phyloP scores from a whole-genome alignment of 2,329 filamentous ascomycete genomes.

The Alternaria arborescens region DNA sequence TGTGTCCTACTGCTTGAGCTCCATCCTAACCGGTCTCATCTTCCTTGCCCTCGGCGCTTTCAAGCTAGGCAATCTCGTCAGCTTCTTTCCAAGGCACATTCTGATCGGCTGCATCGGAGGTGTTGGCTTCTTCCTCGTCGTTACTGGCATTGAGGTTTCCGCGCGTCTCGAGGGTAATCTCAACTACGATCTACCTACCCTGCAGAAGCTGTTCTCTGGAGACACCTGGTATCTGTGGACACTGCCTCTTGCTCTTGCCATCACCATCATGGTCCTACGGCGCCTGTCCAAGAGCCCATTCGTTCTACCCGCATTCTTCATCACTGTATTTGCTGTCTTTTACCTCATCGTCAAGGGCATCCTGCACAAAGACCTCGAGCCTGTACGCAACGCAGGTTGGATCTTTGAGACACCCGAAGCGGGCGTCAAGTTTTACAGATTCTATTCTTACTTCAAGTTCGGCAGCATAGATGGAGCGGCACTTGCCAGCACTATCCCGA shows the following conservation, averaged over 20 bases:
- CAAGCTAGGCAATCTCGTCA: constrained; percentile 88
- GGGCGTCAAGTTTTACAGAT: constrained; percentile 94
- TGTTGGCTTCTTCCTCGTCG: constrained; percentile 92
- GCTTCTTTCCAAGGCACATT: constrained; percentile 96
- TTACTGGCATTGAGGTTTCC: constrained; percentile 92
- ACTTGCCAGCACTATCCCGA: constrained; percentile 82
- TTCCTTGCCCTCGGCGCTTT: constrained; percentile 92
- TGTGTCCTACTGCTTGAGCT: constrained; percentile 87
- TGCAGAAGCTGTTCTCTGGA: constrained; percentile 74
- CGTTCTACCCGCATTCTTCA: constrained; percentile 86
- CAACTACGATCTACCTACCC: constrained; percentile 78
- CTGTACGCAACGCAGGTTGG: constrained; percentile 80
- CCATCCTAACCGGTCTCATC: constrained; percentile 86
- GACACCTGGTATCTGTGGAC: constrained; percentile 85
- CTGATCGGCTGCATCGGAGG: constrained; percentile 97
- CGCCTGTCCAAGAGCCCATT: constrained; percentile 81
- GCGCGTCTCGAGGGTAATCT: constrained; percentile 86
- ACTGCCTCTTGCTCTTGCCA: constrained; percentile 77
- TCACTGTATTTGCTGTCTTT: constrained; percentile 77
- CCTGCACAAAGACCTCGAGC: constrained; percentile 71
- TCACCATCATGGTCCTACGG: constrained; percentile 79
- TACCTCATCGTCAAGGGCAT: constrained; percentile 78
- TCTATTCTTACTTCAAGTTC: constrained; percentile 94
- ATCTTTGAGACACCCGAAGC: constrained; percentile 87
- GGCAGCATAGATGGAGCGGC: constrained; percentile 83